Percentiles rank a stretch among this genome's conserved stretches.
phyloP scores from a whole-genome alignment of 805 yeast genomes.

The Yamadazyma phyllophila region DNA sequence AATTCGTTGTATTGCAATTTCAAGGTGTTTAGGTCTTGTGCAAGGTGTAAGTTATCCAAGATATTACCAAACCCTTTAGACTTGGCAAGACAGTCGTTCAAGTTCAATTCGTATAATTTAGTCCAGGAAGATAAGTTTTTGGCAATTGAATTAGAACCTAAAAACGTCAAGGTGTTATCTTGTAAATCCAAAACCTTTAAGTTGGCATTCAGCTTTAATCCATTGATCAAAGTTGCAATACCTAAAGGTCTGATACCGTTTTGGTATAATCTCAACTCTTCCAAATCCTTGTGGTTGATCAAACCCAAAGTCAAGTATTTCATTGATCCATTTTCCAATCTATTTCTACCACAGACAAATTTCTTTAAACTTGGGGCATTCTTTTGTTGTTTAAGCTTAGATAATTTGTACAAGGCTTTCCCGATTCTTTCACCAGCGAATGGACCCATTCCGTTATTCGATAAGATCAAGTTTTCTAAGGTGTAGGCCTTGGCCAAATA shows the following conservation, averaged over 20 bases:
- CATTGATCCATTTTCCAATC: conserved; percentile 93
- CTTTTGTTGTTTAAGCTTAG: conserved; percentile 55
- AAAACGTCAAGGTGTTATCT: conserved; percentile 88
- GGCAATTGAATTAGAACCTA: conserved; percentile 55
- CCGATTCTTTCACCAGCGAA: conserved; percentile 96
- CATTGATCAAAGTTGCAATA: conserved; percentile 62
- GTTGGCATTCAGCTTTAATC: conserved; percentile 59
- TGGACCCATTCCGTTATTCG: conserved; percentile 98
- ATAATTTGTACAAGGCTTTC: conserved; percentile 70
- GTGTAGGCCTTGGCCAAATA: conserved; percentile 74
- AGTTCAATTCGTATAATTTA: conserved; percentile 68
- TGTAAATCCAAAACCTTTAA: conserved; percentile 80
- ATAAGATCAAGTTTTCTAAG: conserved; percentile 79
- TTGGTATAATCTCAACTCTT: conserved; percentile 80
- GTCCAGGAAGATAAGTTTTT: conserved; percentile 59
- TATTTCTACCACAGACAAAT: conserved; percentile 94
- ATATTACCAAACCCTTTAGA: conserved; percentile 67
- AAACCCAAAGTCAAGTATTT: conserved; percentile 81
- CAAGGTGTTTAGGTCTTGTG: conserved; percentile 50
- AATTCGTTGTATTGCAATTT: conserved; percentile 89
- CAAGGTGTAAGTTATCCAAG: conserved; percentile 44
- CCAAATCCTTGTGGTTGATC: conserved; percentile 71
- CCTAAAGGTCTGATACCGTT: conserved; percentile 98
- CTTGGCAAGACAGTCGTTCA: conserved; percentile 86
- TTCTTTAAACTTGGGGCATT: conserved; percentile 63